Evolutionary conservation across 148 eudicot species (phyloP), one percentile per base, ranked within the genome.

Genomic region (Salicornia ramosissima): DNA sequence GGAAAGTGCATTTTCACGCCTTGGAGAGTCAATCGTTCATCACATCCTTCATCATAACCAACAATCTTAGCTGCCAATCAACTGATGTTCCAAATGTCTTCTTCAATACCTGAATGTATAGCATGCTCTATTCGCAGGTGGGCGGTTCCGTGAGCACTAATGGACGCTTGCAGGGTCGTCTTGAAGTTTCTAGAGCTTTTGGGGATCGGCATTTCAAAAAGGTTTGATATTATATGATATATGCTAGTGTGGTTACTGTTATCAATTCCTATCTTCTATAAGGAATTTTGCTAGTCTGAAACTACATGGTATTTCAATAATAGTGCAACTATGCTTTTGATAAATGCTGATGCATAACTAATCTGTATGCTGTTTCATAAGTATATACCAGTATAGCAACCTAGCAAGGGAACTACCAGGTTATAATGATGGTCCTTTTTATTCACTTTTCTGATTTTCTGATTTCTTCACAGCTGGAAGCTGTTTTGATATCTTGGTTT

Each of bases 171-270:
- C 94, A 86, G 75, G 97, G 94, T 26, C 89, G 97, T 42, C 91
- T 90, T 34, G 94, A 88, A 72, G 97, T 90, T 72, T 90, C 97
- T 53, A 83, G 97, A 80, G 97, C 97, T 67, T 90, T 90, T 73
- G 97, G 97, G 33, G 97, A 90, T 81, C 82, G 94, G 12, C 88
- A 90, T 34, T 90, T 90, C 76, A 90, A 90, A 82, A 90, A 88
- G 97, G 97, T 87, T 36, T 36, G 40, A 36, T 3, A 36, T 8
- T 36, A 36, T 36, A 36, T 36, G 40, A 36, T 36, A 36, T 8
- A 36, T 36, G 40, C 40, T 36, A 36, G 40, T 36, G 40, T 36
- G 40, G 8, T 36, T 36, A 36, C 4, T 36, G 40, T 18, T 22
- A 29, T 29, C 0, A 26, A 11, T 39, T 42, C 39, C 12, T 53